These are phyloP conservation scores for Solanum chiquidenum DNA, from an alignment of 257 asterid genomes.

Conservation along the genomic window DNA sequence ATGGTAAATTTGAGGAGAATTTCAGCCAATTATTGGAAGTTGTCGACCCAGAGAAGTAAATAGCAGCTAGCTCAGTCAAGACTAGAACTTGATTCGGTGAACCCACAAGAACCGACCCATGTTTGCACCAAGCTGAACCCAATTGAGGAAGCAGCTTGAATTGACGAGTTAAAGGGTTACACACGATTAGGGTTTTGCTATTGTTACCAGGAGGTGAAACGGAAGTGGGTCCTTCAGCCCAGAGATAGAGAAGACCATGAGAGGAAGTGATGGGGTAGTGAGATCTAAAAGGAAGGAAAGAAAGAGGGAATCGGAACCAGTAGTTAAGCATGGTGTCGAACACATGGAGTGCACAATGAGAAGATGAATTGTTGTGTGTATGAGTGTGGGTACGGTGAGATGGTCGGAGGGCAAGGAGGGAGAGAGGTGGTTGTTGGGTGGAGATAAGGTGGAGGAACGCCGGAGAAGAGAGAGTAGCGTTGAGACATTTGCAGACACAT, in stretches of 20 bases:
- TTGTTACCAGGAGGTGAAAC: neutral
- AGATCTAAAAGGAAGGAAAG: conserved; percentile 72
- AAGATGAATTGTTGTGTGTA: conserved; percentile 8
- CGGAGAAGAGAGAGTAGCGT: conserved; percentile 53
- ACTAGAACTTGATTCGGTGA: conserved; percentile 51
- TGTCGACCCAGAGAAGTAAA: conserved; percentile 42
- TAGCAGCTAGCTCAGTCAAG: conserved; percentile 79
- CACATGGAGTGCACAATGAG: conserved; percentile 38
- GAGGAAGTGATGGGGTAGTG: conserved; percentile 85
- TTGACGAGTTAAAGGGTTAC: conserved; percentile 64
- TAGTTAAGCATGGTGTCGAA: conserved; percentile 51
- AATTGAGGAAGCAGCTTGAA: conserved; percentile 76
- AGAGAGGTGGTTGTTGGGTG: conserved; percentile 33
- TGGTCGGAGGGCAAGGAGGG: conserved; percentile 62
- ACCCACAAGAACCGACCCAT: conserved; percentile 84
- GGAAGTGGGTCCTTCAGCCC: conserved; percentile 38
- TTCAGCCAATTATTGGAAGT: conserved; percentile 53
- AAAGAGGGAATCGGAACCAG: conserved; percentile 80
- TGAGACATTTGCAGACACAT: conserved; percentile 61
- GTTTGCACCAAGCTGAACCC: conserved; percentile 98
- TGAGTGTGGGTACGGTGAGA: conserved; percentile 50
- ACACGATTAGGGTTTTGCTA: conserved; percentile 56
- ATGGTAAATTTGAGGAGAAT: conserved; percentile 77
- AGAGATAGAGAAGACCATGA: conserved; percentile 71
- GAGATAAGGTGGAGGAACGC: conserved; percentile 63